Base-by-base conservation (phyloP, 768 basidiomycete genomes). In the Galerina marginata region DNA sequence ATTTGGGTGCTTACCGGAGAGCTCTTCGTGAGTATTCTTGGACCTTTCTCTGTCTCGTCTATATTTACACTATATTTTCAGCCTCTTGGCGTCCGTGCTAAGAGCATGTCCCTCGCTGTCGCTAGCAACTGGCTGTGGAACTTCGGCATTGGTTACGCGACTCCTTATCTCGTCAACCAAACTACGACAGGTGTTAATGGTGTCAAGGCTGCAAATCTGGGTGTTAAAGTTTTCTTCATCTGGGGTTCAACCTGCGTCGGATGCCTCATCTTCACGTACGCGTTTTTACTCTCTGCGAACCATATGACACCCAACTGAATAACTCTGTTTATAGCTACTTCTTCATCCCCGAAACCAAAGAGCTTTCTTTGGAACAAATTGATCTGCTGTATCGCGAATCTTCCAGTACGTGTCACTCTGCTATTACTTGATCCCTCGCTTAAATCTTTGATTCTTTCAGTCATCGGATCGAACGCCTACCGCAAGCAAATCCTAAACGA, bases 141-240 rank as follows among this genome's bases (percentile, higher is more conserved):
- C 77, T 91, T 88, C 63, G 89, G 79, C 62, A 89, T 92, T 67
- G 83, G 82, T 56, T 80, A 81, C 71, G 81, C 83, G 16, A 80
- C 81, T 1, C 87, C 89, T 1, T 87, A 84, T 58, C 79, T 89
- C 45, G 87, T 89, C 65, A 71, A 83, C 46, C 65, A 69, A 45
- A 69, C 60, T 1, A 68, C 69, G 2, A 56, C 38, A 2, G 69
- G 69, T 45, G 42, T 61, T 20, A 64, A 64, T 33, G 67, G 59
- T 11, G 59, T 63, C 14, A 68, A 73, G 36, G 77, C 82, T 56
- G 81, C 80, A 4, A 72, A 75, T 55, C 83, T 91, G 11, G 79
- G 82, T 42, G 79, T 80, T 42, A 90, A 89, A 69, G 91, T 92
- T 72, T 93, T 93, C 86, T 93, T 92, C 79, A 83, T 93, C 73